Percentiles rank a stretch among this genome's conserved stretches.
These are phyloP conservation scores for Cercophora sp. DNA, from an alignment of 495 filamentous ascomycete species.

Conservation along the genomic window DNA sequence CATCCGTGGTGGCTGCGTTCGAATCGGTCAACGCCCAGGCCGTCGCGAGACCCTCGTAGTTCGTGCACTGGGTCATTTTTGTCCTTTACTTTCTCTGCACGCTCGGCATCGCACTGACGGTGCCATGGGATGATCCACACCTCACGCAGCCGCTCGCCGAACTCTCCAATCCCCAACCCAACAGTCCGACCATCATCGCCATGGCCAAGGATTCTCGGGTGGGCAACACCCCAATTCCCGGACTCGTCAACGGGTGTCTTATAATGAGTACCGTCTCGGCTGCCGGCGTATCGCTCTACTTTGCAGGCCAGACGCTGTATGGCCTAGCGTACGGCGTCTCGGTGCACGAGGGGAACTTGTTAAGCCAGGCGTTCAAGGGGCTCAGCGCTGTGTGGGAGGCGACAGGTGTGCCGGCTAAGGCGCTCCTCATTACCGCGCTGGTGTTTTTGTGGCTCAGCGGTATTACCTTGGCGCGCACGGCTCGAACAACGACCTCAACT, in stretches of 20 bases:
- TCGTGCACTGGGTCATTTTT: slow-evolving; percentile 26
- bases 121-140: slow-evolving; percentile 33
- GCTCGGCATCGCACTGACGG: slow-evolving; percentile 36
- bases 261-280: slow-evolving; percentile 40
- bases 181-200: slow-evolving; percentile 18
- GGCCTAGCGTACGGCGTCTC: slow-evolving; percentile 36
- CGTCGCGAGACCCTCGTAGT: slow-evolving; percentile 27
- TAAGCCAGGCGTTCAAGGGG: slow-evolving; percentile 9
- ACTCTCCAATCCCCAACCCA: slow-evolving; percentile 2
- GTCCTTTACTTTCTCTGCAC: slow-evolving; percentile 26
- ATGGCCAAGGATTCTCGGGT: slow-evolving; percentile 15
- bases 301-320: slow-evolving; percentile 45
- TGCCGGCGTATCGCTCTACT: slow-evolving; percentile 43
- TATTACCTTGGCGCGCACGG: slow-evolving; percentile 25
- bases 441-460: slow-evolving; percentile 46
- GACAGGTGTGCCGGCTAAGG: slow-evolving; percentile 31
- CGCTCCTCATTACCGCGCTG: slow-evolving; percentile 36
- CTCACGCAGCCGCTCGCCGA: slow-evolving; percentile 25
- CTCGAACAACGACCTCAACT: slow-evolving; percentile 2
- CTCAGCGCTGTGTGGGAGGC: slow-evolving; percentile 5
- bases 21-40: slow-evolving; percentile 40
- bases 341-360: slow-evolving; percentile 9
- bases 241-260: slow-evolving; percentile 38
- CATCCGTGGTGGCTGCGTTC: slow-evolving; percentile 42
- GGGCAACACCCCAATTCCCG: slow-evolving; percentile 27